These are phyloP conservation scores for Byssochlamys sp. DNA, from an alignment of 2,329 filamentous ascomycete species.

Conservation along the genomic window DNA sequence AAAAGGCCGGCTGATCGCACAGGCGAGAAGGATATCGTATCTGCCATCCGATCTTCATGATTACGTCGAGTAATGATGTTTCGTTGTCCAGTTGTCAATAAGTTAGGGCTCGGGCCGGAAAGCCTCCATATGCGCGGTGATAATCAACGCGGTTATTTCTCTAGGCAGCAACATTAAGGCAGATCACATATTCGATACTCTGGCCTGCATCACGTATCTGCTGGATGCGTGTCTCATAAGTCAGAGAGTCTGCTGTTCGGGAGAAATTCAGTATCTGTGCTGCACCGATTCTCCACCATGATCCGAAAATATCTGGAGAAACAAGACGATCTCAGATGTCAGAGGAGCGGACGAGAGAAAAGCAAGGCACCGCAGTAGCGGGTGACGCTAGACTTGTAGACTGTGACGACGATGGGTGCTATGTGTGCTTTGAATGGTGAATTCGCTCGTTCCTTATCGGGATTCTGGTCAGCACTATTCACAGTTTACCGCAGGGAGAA, in stretches of 20 bases:
- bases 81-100: background rate
- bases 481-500: too few relatives aligned
- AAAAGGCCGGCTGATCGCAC: background rate
- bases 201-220: background rate
- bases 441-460: background rate
- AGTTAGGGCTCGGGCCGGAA: background rate
- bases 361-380: background rate
- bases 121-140: background rate
- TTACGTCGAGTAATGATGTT: background rate
- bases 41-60: background rate
- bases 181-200: background rate
- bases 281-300: background rate
- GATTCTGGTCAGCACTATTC: background rate
- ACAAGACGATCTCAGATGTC: background rate
- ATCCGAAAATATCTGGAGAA: background rate
- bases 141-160: background rate
- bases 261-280: background rate
- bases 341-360: background rate
- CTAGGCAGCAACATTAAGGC: background rate
- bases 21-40: background rate
- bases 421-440: background rate
- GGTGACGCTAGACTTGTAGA: background rate
- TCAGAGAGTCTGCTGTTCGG: background rate
- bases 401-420: background rate
- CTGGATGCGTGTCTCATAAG: background rate